Evolutionary conservation across 2,329 filamentous ascomycete species (phyloP).

Genomic region (Aspergillus caelatus): DNA sequence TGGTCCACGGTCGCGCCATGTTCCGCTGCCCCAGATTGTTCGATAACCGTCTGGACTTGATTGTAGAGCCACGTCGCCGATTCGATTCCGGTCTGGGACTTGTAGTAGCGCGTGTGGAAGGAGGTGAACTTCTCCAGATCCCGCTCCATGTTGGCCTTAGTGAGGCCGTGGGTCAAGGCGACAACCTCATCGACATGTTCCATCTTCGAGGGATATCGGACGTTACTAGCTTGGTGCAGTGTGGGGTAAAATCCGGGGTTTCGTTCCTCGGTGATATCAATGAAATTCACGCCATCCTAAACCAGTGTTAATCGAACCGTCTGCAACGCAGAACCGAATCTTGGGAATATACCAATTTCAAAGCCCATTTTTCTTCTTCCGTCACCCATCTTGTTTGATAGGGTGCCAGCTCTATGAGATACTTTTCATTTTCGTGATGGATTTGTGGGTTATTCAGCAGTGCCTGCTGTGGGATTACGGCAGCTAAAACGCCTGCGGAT

Average conservation of each 20-base stretch:
- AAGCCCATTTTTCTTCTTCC: slow-evolving; percentile 92
- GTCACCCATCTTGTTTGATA: slow-evolving; percentile 85
- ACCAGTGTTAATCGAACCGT: neutral
- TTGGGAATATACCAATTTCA: slow-evolving; percentile 68
- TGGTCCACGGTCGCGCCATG: slow-evolving; percentile 69
- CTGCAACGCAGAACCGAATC: neutral
- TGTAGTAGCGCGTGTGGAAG: slow-evolving; percentile 63
- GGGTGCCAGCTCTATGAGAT: slow-evolving; percentile 81
- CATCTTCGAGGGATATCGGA: slow-evolving; percentile 69
- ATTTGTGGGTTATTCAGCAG: slow-evolving; percentile 27
- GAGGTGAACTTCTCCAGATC: slow-evolving; percentile 73
- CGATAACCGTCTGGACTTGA: slow-evolving; percentile 72
- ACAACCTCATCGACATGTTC: slow-evolving; percentile 67
- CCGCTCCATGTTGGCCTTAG: slow-evolving; percentile 73
- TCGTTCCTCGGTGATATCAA: slow-evolving; percentile 79
- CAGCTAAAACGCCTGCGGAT: slow-evolving; percentile 34
- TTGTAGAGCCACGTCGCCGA: slow-evolving; percentile 85
- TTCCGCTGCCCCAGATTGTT: slow-evolving; percentile 68
- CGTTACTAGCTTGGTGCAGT: slow-evolving; percentile 42
- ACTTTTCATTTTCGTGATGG: slow-evolving; percentile 55
- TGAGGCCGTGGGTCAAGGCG: slow-evolving; percentile 68
- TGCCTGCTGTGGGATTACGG: slow-evolving; percentile 36
- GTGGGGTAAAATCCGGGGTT: slow-evolving; percentile 64
- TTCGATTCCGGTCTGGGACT: slow-evolving; percentile 68
- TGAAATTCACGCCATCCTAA: slow-evolving; percentile 83